Base-by-base conservation (phyloP, 108 stramenopile genomes). In the Parmales sp. region DNA sequence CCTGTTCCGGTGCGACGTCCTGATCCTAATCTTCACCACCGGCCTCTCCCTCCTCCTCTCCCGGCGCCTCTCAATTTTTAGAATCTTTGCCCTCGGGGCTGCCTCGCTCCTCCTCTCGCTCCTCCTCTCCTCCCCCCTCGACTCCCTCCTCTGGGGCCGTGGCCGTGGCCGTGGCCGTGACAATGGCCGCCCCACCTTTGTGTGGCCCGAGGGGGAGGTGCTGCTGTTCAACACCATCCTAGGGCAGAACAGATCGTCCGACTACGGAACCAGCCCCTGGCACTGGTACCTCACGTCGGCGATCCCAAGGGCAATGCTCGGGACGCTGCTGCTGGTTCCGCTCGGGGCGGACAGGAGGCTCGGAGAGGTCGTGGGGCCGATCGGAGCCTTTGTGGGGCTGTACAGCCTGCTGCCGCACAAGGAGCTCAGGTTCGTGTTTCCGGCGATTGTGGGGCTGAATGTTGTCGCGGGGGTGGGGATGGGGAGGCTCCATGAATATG, bases 151-250 rank as follows among this genome's bases (percentile, higher is more conserved):
- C 72, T 95, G 94, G 94, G 80, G 81, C 75, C 51, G 83, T 41
- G 3, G 6, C 26, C 26, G 16, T 29, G 26, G n/a, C 18, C 43
- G 36, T 7, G 8, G 5, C 41, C 19, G n/a, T 43, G 39, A n/a
- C n/a, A n/a, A n/a, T n/a, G n/a, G n/a, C n/a, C n/a, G n/a, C n/a
- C 20, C 39, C 39, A 68, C 70, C 9, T 84, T 63, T 74, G 65
- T 99, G n/a, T 99, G 98, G 98, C 95, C 98, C 7, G 98, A 99
- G 76, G 95, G 95, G 38, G 82, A 78, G 63, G 98, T 99, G 1
- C 88, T 97, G 63, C 93, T 90, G 49, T 98, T 88, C 78, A 99
- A 99, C 76, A 83, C 95, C 8, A 74, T 97, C 65, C 80, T 91
- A 28, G 41, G 11, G 41, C 8, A 43, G 37, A 94, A 96, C 73